Base-by-base conservation (phyloP, 2,329 filamentous ascomycete species). In the Phialophora chinensis region DNA sequence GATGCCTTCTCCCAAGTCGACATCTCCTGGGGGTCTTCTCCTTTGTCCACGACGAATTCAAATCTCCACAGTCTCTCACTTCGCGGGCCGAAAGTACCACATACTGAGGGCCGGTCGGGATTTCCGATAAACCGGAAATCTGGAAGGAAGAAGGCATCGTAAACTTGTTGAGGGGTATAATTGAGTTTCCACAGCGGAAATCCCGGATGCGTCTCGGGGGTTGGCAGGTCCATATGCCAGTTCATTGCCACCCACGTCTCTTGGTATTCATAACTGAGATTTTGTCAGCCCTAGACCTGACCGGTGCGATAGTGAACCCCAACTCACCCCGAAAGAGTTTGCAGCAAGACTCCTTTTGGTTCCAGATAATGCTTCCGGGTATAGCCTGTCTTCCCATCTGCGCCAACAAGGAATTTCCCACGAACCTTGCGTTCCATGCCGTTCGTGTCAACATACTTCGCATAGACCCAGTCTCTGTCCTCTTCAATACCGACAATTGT, bases 201-300 rank as follows among this genome's bases (percentile, higher is more conserved):
- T 0, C 77, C 69, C 0, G 83, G 83, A 69, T 85, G 83, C 0
- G 80, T 79, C 31, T 81, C 69, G 5, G 75, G 77, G 0, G 80
- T 84, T 0, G 83, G 83, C 0, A 79, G 67, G 0, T 73, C 73
- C 27, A 85, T 75, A 27, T 80, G 66, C 68, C 80, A 77, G 63
- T 85, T 85, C 3, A 80, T 71, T 1, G 83, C 83, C 3, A 85
- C 78, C 83, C 83, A 85, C 29, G 73, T 76, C 49, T 76, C 74
- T 33, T 76, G 61, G 38, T 69, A 69, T 35, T 65, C 67, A 52
- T 65, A 69, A 12, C 67, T 69, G 42, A 23, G 20, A 6, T 10
- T 44, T 25, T 35, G 60, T 56, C 60, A 63, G 42, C 11, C 27
- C 25, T 58, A 7, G 38, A 14, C 17, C 29, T 20, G 14, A 8